Percentiles rank a stretch among this genome's conserved stretches.
Evolutionary conservation across 2,329 filamentous ascomycete species (phyloP).

Genomic region (Zarea fungicola): DNA sequence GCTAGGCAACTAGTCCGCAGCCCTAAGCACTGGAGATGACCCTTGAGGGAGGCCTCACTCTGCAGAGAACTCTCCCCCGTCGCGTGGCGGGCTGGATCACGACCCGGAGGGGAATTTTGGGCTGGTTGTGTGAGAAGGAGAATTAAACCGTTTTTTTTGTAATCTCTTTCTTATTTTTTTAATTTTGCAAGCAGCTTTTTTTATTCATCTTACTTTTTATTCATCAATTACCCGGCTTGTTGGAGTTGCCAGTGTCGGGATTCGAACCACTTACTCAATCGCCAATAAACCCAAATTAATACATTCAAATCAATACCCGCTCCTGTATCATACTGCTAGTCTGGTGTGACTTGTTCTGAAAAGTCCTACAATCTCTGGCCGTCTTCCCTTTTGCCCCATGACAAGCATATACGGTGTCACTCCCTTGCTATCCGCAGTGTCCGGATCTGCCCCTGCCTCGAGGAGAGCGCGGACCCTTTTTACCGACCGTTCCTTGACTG

Average conservation of each 20-base stretch:
- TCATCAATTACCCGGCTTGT: too few relatives aligned
- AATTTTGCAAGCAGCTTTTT: background rate
- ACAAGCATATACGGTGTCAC: background rate
- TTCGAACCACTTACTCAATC: too few relatives aligned
- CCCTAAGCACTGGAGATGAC: slow-evolving; percentile 65
- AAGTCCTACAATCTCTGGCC: too few relatives aligned
- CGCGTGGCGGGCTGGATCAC: slow-evolving; percentile 66
- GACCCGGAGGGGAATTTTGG: slow-evolving; percentile 55
- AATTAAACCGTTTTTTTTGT: slow-evolving; percentile 41
- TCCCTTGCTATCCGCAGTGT: background rate
- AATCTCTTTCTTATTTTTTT: slow-evolving; percentile 6
- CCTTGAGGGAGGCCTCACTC: slow-evolving; percentile 68
- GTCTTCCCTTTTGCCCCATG: too few relatives aligned
- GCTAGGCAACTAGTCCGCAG: slow-evolving; percentile 34
- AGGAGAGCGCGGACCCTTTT: background rate
- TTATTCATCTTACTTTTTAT: too few relatives aligned
- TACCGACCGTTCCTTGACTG: too few relatives aligned
- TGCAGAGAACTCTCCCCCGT: slow-evolving; percentile 68
- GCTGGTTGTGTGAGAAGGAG: slow-evolving; percentile 50
- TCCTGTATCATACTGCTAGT: too few relatives aligned
- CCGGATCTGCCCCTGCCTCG: background rate
- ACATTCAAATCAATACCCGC: too few relatives aligned
- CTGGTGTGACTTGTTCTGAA: too few relatives aligned
- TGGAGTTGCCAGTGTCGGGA: too few relatives aligned
- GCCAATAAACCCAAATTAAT: too few relatives aligned